Base-by-base conservation (phyloP, 202 grass and related monocot genomes). In the Panicum hallii region DNA sequence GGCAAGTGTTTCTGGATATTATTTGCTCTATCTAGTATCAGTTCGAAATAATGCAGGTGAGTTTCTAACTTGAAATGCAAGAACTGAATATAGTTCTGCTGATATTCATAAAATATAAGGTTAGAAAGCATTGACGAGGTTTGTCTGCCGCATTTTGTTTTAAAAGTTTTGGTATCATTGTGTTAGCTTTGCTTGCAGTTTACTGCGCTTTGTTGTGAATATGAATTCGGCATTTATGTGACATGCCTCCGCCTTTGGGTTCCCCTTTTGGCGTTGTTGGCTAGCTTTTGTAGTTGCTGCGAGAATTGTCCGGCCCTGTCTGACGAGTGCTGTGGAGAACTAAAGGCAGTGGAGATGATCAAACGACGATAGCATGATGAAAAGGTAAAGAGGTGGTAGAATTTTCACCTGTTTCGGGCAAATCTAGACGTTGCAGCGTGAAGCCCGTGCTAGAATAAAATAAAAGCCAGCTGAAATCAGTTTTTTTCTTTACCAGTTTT, bases 331-430 rank as follows among this genome's bases (percentile, higher is more conserved):
- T 11, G 30, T 30, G 41, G 60, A 43, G 68, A 74, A 66, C 11
- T 28, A 42, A 74, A 83, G 50, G 58, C 49, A 74, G 20, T 58
- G 23, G 44, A 20, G 23, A 71, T 71, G 79, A 82, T 71, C 40
- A 30, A 71, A 60, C 22, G 66, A 82, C 70, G 65, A 58, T 69
- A 15, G 10, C 64, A 58, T 17, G 13, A 67, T 80, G 23, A 26
- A 69, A 80, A 68, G 47, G 78, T 55, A 56, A 80, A 26, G 46
- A 20, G 53, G 53, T 3, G 52, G 2, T 30, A 12, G 16, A 55
- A 4, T 67, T 55, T 54, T 26, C 19, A 11, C 6, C 17, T 22
- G 17, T 17, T 26, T 26, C 26, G 1, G 10, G 41, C 8, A n/a
- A 42, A 26, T 26, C 26, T 26, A 26, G 26, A 26, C 26, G 1